Evolutionary conservation across 805 yeast genomes (phyloP).

Genomic region (Schizosaccharomyces pombe): DNA sequence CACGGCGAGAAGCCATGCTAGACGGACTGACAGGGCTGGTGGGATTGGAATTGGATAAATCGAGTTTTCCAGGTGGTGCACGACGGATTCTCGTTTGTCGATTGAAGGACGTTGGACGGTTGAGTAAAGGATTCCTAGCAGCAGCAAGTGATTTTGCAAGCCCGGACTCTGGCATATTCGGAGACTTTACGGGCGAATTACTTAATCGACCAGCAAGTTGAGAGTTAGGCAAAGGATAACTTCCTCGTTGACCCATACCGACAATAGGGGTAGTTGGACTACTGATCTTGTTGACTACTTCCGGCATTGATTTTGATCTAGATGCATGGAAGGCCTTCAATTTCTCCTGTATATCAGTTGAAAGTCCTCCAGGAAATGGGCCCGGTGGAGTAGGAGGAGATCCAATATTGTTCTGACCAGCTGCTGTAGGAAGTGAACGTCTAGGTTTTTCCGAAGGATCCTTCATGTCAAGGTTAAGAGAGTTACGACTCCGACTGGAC

Average conservation of each 20-base stretch:
- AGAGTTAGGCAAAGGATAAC: not conserved
- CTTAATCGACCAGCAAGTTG: not conserved
- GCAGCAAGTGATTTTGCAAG: not conserved
- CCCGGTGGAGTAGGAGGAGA: not conserved
- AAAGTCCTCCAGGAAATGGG: not conserved
- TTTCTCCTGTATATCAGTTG: not conserved
- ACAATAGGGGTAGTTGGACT: not conserved
- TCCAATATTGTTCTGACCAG: not conserved
- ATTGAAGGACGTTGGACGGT: not conserved
- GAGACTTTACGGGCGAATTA: not conserved
- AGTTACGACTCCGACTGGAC: not conserved
- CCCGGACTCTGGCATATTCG: not conserved
- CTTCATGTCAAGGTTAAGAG: not conserved
- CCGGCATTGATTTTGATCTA: not conserved
- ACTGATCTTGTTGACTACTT: not conserved
- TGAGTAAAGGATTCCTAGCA: not conserved
- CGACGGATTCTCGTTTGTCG: not conserved
- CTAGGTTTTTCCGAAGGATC: not conserved
- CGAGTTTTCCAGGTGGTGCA: not conserved
- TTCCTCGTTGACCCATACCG: not conserved
- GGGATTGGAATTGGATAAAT: not conserved
- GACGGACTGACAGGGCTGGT: not conserved
- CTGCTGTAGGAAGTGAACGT: not conserved
- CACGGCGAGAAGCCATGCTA: constrained; percentile 4
- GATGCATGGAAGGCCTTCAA: not conserved